phyloP scores from a whole-genome alignment of 192 early-diverging fungal species.

The Backusella parvicylindrica region DNA sequence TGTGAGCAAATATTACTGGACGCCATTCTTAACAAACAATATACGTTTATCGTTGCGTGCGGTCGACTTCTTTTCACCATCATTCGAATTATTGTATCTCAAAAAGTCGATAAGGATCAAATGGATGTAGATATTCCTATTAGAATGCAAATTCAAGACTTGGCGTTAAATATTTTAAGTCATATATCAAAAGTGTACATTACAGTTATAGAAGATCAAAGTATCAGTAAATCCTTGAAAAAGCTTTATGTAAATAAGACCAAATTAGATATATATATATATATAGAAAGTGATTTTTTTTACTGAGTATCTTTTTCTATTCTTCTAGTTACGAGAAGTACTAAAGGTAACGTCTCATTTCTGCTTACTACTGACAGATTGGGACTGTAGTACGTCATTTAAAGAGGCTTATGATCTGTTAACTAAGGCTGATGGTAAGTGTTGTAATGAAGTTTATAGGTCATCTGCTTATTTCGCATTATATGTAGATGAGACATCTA shows the following conservation, averaged over 20 bases:
- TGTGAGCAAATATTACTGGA: constrained; percentile 1
- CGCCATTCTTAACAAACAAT: not conserved
- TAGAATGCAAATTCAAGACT: not conserved
- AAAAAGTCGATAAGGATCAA: not conserved
- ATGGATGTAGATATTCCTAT: constrained; percentile 5
- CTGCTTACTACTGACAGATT: constrained; percentile 6
- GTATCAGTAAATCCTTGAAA: not conserved
- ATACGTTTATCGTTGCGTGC: constrained; percentile 11
- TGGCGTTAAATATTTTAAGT: not conserved
- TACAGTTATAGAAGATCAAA: not conserved
- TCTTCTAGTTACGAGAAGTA: constrained; percentile 7
- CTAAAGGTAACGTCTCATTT: constrained; percentile 13
- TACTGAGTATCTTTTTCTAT: not conserved
- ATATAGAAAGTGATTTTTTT: not conserved
- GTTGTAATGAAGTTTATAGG: not conserved
- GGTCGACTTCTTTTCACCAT: not conserved
- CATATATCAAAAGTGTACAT: not conserved
- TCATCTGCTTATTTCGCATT: not conserved
- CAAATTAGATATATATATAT: not conserved
- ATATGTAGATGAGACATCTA: not conserved
- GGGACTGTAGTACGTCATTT: constrained; percentile 10
- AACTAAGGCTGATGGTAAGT: constrained; percentile 9
- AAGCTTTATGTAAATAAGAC: not conserved
- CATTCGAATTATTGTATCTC: not conserved
- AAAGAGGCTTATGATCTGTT: constrained; percentile 9